Conservation (phyloP, 306 rosid species). For the Quercus ilex region DNA sequence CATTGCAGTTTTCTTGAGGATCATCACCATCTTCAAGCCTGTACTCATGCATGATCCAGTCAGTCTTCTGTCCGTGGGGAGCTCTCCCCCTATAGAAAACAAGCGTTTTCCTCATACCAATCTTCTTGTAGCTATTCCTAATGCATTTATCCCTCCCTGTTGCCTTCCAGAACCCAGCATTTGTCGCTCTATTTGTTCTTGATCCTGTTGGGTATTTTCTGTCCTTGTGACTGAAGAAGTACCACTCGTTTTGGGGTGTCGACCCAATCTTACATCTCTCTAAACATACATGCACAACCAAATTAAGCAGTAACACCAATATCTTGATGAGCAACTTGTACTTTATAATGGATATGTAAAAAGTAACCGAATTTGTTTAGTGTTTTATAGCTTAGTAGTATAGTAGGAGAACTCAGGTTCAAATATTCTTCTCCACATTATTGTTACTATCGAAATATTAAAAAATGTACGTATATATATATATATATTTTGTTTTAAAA, state of each 20-base stretch:
- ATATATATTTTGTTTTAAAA: too few relatives aligned
- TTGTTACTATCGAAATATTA: too few relatives aligned
- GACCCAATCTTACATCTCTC: slow-evolving; percentile 93
- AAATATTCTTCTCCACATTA: too few relatives aligned
- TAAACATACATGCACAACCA: slow-evolving; percentile 10
- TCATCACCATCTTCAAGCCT: slow-evolving; percentile 82
- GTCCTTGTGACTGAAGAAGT: slow-evolving; percentile 95
- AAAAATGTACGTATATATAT: too few relatives aligned
- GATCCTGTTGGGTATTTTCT: slow-evolving; percentile 98
- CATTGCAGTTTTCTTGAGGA: slow-evolving; percentile 38
- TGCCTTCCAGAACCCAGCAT: slow-evolving; percentile 97
- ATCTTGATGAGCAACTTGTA: neutral
- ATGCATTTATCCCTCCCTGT: slow-evolving; percentile 96
- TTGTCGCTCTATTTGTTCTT: slow-evolving; percentile 89
- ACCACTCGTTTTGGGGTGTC: slow-evolving; percentile 97
- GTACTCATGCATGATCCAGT: slow-evolving; percentile 98
- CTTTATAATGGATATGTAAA: neutral
- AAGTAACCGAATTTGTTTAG: too few relatives aligned
- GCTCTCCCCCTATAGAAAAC: slow-evolving; percentile 95
- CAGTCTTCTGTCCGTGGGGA: slow-evolving; percentile 93
- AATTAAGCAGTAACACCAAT: neutral
- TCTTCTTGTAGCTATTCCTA: slow-evolving; percentile 66
- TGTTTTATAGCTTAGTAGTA: too few relatives aligned
- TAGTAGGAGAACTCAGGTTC: too few relatives aligned
- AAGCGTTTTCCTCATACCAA: slow-evolving; percentile 93